Base-by-base conservation (phyloP, 2,329 filamentous ascomycete species). In the Fusarium subtropicale region DNA sequence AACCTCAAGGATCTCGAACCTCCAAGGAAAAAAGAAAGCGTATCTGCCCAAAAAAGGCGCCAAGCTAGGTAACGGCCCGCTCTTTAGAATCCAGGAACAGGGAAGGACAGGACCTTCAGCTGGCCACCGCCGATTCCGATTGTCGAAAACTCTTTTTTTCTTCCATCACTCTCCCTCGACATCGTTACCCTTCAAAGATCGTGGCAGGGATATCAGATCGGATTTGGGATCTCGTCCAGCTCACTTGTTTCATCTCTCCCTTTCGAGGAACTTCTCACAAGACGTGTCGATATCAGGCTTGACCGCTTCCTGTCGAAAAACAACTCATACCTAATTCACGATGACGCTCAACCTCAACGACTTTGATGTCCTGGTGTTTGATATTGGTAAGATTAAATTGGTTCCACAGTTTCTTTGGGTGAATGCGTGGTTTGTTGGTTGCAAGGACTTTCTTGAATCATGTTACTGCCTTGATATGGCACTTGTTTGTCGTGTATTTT, bases 311-410 rank as follows among this genome's bases (percentile, higher is more conserved):
- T 66, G 52, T 58, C 67, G 55, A 44, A 60, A 68, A 52, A 48
- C 36, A 53, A 45, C 46, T 57, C 51, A 33, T 45, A 30, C 28
- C 28, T 30, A 31, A 28, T 44, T 48, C 48, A 66, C 61, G 28
- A 71, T 75, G 71, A 64, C 71, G 46, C 65, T 68, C 58, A 74
- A 71, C 52, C 73, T 79, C 42, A 71, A 68, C 46, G 68, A 75
- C 34, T 76, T 74, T 56, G 75, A 79, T 52, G 71, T 79, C 26
- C 59, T 80, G 31, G 65, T 80, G 30, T 79, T 80, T 48, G 79
- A 80, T 46, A 80, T 80, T 68, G 79, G 79, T 80, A 78, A 75
- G 73, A 71, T 39, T 60, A 33, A 71, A 46, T 3, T 55, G 51
- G 44, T 52, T 22, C 53, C 38, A 60, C 42, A 28, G 30, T 60